Percentiles rank a stretch among this genome's conserved stretches.
Conservation (phyloP, 306 rosid species). For the Ormosia emarginata region DNA sequence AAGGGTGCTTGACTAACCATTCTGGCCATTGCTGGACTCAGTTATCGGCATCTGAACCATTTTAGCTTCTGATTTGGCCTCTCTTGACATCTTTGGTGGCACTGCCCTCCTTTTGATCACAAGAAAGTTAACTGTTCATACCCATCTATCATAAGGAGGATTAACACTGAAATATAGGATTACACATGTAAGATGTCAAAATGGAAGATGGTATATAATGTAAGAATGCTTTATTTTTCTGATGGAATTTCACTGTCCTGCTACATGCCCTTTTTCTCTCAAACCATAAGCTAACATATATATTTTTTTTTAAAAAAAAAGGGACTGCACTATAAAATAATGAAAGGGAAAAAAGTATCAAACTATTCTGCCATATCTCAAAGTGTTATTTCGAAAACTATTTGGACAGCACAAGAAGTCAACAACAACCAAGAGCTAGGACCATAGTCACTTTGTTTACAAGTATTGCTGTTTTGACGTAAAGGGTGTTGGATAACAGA, state of each 20-base stretch:
- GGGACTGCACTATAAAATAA: neutral
- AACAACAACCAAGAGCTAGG: neutral
- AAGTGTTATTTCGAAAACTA: neutral
- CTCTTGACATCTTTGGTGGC: conserved; percentile 7
- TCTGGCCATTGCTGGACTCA: neutral
- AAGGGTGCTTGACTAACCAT: conserved; percentile 16
- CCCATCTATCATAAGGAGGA: conserved; percentile 1
- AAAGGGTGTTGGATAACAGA: neutral
- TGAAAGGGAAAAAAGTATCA: neutral
- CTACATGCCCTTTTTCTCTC: neutral
- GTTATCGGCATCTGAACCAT: neutral
- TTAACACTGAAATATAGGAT: conserved; percentile 18
- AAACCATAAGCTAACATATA: neutral
- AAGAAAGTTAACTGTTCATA: neutral
- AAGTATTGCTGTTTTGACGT: neutral
- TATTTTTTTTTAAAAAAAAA: too few species aligned
- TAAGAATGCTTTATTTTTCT: neutral
- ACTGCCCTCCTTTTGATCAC: conserved; percentile 9
- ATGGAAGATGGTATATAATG: conserved; percentile 13
- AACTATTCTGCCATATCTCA: neutral
- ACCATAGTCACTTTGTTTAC: neutral
- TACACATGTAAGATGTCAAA: conserved; percentile 12
- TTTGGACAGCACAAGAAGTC: neutral
- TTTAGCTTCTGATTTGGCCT: conserved; percentile 13
- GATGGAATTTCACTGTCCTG: neutral